Conservation (phyloP, 306 rosid genomes). For the Cercis canadensis region DNA sequence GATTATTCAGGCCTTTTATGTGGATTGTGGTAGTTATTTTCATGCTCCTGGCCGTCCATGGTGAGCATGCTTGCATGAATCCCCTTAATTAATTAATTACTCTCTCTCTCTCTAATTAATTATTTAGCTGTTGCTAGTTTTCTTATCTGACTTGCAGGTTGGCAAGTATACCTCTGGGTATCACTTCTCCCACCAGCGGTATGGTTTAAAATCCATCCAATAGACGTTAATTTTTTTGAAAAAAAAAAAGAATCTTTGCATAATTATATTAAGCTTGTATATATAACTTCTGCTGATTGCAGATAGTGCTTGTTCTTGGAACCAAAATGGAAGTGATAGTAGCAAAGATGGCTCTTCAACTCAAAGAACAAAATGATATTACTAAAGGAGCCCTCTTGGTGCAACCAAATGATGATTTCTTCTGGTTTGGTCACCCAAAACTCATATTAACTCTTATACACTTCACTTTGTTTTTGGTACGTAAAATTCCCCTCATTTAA, state of each 20-base stretch:
- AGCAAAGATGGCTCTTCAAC: conserved; percentile 55
- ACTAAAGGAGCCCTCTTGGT: conserved; percentile 64
- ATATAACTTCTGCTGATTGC: neutral
- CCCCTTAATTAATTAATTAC: too few relatives aligned
- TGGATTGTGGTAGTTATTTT: conserved; percentile 62
- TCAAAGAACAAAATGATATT: conserved; percentile 38
- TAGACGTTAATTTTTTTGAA: too few relatives aligned
- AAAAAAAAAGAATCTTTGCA: too few relatives aligned
- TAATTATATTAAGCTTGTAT: too few relatives aligned
- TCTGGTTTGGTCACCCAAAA: conserved; percentile 64
- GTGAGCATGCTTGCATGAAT: conserved; percentile 32
- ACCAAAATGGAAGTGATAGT: conserved; percentile 63
- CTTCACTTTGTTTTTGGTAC: conserved; percentile 60
- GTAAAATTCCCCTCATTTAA: too few relatives aligned
- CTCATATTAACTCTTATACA: conserved; percentile 55
- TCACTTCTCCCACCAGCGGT: conserved; percentile 63
- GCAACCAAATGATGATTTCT: conserved; percentile 57
- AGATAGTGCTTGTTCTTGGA: conserved; percentile 60
- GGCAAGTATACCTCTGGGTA: conserved; percentile 63
- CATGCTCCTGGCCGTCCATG: conserved; percentile 62
- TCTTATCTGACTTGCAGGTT: conserved; percentile 41
- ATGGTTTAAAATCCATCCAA: conserved; percentile 21
- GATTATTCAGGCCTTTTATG: conserved; percentile 65
- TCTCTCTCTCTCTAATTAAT: too few relatives aligned
- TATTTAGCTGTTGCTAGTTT: neutral